Percentiles rank a stretch among this genome's conserved stretches.
phyloP scores from a whole-genome alignment of 352 stramenopile genomes.

The Discostella stelligera region DNA sequence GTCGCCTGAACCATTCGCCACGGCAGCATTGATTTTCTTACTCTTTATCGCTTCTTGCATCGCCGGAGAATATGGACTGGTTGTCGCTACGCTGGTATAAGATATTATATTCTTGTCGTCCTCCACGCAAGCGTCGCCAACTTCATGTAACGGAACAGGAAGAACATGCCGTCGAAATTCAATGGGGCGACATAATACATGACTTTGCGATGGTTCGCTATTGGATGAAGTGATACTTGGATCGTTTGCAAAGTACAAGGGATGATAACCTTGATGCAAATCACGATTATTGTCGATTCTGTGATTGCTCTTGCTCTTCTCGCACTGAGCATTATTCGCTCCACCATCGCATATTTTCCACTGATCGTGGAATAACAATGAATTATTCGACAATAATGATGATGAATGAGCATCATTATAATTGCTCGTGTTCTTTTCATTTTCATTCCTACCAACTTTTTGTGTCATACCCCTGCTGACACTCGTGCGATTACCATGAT shows the following conservation, averaged over 20 bases:
- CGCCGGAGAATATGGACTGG: constrained; percentile 10
- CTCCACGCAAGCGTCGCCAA: background rate
- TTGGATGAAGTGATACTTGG: background rate
- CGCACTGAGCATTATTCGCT: background rate
- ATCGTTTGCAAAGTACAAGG: constrained; percentile 8
- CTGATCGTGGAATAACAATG: constrained; percentile 37
- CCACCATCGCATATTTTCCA: constrained; percentile 1
- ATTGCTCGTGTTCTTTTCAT: background rate
- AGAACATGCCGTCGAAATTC: constrained; percentile 71
- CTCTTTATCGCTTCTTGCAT: constrained; percentile 17
- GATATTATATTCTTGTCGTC: background rate
- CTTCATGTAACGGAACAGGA: constrained; percentile 17
- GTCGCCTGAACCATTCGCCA: background rate
- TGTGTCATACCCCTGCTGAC: background rate
- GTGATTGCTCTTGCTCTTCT: constrained; percentile 1
- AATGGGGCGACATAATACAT: constrained; percentile 43
- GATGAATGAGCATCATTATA: background rate
- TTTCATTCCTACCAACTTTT: background rate
- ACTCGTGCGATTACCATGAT: background rate
- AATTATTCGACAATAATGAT: background rate
- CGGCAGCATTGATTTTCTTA: constrained; percentile 5
- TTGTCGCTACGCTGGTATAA: background rate
- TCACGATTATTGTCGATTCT: constrained; percentile 8
- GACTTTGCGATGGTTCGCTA: background rate
- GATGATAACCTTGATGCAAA: constrained; percentile 17